Evolutionary conservation across 2,329 filamentous ascomycete species (phyloP), one percentile per base, ranked within the genome.

Genomic region (Fusarium hainanense): DNA sequence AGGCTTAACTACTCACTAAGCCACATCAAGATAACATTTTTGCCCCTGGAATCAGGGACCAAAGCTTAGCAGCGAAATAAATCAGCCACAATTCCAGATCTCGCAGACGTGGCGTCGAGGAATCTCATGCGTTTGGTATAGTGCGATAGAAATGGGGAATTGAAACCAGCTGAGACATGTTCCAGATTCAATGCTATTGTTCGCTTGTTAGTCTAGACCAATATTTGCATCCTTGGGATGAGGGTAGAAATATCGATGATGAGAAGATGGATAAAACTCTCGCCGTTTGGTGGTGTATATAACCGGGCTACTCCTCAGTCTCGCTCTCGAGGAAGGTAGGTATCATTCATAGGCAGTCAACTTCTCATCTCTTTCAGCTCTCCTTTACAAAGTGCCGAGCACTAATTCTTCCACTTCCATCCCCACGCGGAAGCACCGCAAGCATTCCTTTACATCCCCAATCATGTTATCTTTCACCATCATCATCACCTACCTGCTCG

Each of bases 401-500:
- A 54, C 44, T 28, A 6, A n/a, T 47, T 34, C 13, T 16, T 18
- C 7, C 14, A 3, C 28, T 30, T 7, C 12, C 6, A 28, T 20
- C 41, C 13, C 6, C 13, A 23, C 60, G 58, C 68, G 68, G 67
- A 3, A 55, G 23, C 63, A 61, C 58, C 50, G 63, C 46, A 13
- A 34, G 8, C 54, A 57, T 21, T 60, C 54, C 46, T 41, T 61
- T 58, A 18, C 7, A 9, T 21, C 18, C 14, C 13, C 28, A 49
- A 50, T 30, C 25, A 21, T 21, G 42, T 10, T 13, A 6, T 28
- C 30, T 18, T 20, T 40, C 7, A 18, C 23, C 18, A 10, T 54
- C 48, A 65, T 49, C 47, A 78, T 79, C 27, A 67, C 79, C 34
- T 75, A 76, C 28, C 65, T 81, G 23, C 61, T 76, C 23, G 70